Evolutionary conservation across 768 basidiomycete genomes (phyloP).

Genomic region (Trametes punicea): DNA sequence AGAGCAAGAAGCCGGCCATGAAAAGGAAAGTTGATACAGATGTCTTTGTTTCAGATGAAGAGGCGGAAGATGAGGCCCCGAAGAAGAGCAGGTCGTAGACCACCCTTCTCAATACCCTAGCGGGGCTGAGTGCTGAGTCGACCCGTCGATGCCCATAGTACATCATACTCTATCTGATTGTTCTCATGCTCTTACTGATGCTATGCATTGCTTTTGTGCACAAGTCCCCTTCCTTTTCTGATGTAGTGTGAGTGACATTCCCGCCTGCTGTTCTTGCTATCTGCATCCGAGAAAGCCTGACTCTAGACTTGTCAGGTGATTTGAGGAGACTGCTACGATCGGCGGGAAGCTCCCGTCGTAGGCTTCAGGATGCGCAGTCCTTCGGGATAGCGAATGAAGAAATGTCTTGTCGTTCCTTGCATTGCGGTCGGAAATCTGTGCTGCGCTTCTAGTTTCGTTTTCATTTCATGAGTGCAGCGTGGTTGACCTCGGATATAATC

Average conservation of each 20-base stretch:
- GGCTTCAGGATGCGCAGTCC: no score
- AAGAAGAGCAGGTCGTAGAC: conserved; percentile 26
- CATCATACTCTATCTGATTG: neutral
- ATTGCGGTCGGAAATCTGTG: no score
- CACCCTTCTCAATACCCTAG: neutral
- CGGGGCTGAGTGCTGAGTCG: neutral
- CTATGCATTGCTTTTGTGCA: neutral
- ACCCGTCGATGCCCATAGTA: neutral
- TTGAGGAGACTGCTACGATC: no score
- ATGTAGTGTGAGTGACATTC: neutral
- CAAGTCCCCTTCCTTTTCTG: neutral
- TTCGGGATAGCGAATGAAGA: no score
- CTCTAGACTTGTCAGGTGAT: no score
- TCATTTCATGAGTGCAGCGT: no score
- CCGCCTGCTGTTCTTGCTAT: neutral
- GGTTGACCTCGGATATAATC: no score
- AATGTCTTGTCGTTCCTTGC: no score
- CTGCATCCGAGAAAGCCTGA: no score
- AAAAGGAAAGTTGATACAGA: conserved; percentile 9
- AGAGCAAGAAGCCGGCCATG: conserved; percentile 23
- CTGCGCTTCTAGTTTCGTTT: no score
- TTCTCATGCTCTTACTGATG: conserved; percentile 3
- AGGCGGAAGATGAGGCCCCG: conserved; percentile 30
- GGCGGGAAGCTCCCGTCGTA: no score
- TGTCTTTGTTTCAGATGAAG: conserved; percentile 22